Percentiles rank a stretch among this genome's conserved stretches.
Conservation (phyloP, 1,284 basidiomycete species). For the Puccinia horiana region DNA sequence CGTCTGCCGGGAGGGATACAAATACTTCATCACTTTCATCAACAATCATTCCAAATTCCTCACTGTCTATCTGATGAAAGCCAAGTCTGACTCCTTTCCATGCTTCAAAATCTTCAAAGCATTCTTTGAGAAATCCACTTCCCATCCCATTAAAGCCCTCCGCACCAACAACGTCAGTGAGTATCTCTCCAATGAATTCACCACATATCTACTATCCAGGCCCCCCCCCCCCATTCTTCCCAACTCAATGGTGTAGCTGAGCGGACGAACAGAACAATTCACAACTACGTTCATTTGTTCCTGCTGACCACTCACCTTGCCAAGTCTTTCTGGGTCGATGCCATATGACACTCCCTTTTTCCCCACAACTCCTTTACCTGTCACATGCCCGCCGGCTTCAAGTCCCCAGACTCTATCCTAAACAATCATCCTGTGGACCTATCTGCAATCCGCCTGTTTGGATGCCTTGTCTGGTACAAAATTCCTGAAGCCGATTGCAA, state of each 20-base stretch:
- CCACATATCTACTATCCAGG: conserved; percentile 56
- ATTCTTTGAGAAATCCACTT: conserved; percentile 53
- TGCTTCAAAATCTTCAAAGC: conserved; percentile 58
- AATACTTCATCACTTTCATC: background rate
- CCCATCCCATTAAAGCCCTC: conserved; percentile 56
- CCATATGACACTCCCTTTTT: conserved; percentile 52
- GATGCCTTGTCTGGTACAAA: conserved; percentile 10
- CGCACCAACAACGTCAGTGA: conserved; percentile 59
- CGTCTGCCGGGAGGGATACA: background rate
- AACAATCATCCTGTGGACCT: background rate
- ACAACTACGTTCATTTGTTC: background rate
- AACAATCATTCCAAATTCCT: background rate
- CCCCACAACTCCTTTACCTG: conserved; percentile 50
- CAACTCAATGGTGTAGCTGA: conserved; percentile 58
- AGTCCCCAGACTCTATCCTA: background rate
- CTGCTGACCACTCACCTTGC: background rate
- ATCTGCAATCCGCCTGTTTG: background rate
- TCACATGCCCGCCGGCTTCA: conserved; percentile 2
- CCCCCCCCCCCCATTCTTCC: conserved; percentile 58
- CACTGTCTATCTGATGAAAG: background rate
- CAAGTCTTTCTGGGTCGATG: conserved; percentile 15
- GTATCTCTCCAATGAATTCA: conserved; percentile 55
- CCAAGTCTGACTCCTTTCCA: background rate
- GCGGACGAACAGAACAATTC: conserved; percentile 51
- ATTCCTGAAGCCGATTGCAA: background rate